Base-by-base conservation (phyloP, 2,329 filamentous ascomycete species). In the Davidsoniella eucalypti region DNA sequence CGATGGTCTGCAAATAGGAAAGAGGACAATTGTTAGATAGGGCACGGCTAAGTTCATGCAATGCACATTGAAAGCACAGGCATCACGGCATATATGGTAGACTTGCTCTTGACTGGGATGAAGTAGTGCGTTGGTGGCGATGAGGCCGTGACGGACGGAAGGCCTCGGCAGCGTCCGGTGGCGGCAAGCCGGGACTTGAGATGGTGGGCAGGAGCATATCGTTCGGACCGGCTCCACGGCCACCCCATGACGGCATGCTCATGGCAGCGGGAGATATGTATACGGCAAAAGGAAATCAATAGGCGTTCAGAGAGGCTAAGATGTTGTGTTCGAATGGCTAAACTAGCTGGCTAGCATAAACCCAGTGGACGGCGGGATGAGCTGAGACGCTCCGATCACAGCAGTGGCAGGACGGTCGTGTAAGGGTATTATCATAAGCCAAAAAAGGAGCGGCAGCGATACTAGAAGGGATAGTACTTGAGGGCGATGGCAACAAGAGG, bases 51-150 rank as follows among this genome's bases (percentile, higher is more conserved):
- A 18, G 5, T 21, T 25, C 23, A 18, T 18, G 36, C 18, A 46
- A 26, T 29, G 33, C 25, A 36, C n/a, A 5, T 10, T n/a, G 16
- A 44, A 7, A 10, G 16, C 47, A 23, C 2, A 18, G 3, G 18
- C 16, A 10, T 4, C 41, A 14, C 9, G 21, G 7, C 18, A 9
- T 4, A 14, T 12, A 23, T 33, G 10, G 25, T 41, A 44, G 14
- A 52, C 67, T 62, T 64, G 77, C 74, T 58, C 71, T 68, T 56
- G 73, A 75, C 59, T 76, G 71, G 40, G 72, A 68, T 39, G 74
- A 76, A 5, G 72, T 74, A 6, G 71, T 71, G 52, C 73, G 65
- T 45, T 59, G 59, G 61, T 71, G 68, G 21, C 64, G 61, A 47
- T 59, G 51, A n/a, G 52, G 45, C 41, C 45, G 45, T 33, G 40